phyloP scores from a whole-genome alignment of 306 rosid species.

The Pyrus pyrifolia region DNA sequence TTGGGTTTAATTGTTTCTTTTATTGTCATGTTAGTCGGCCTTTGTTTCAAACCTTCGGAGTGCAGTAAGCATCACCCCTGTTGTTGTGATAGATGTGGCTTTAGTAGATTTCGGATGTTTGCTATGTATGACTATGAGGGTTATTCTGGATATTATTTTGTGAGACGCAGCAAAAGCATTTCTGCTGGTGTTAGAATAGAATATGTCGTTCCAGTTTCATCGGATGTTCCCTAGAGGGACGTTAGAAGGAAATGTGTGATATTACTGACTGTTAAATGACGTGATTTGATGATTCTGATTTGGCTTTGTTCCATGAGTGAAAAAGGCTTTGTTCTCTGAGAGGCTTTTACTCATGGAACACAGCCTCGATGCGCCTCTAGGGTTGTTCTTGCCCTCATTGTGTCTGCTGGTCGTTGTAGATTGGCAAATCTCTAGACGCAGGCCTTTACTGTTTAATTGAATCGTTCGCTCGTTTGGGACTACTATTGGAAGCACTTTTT shows the following conservation, averaged over 20 bases:
- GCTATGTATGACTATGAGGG: not conserved
- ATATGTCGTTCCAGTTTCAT: not conserved
- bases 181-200: not conserved
- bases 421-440: not conserved
- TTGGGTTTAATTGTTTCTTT: not conserved
- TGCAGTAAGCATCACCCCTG: conserved; percentile 7
- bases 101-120: not conserved
- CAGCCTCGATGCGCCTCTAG: too few species aligned
- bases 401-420: not conserved
- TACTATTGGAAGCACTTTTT: not conserved
- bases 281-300: not conserved
- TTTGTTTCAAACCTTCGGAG: conserved; percentile 21
- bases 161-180: not conserved
- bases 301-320: not conserved
- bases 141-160: not conserved
- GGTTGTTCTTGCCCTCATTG: not conserved
- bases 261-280: too few species aligned
- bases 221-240: not conserved
- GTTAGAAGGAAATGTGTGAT: not conserved
- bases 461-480: too few species aligned
- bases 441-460: not conserved
- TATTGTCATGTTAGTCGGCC: not conserved
- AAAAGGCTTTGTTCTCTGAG: too few species aligned
- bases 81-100: not conserved
- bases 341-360: too few species aligned